Conservation (phyloP, 176 grass and related monocot species). For the Carex scoparia region DNA sequence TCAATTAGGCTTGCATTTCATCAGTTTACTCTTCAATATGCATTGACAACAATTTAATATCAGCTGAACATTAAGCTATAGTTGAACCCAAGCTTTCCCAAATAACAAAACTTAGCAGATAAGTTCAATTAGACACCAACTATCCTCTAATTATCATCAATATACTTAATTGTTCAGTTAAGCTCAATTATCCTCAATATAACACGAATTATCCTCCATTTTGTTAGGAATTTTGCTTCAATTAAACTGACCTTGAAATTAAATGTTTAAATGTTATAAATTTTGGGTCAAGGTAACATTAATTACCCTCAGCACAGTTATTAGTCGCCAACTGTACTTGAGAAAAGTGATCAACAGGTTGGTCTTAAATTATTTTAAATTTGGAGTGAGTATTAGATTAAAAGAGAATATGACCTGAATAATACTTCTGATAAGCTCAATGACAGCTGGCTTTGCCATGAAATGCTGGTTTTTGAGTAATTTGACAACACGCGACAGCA, state of each 20-base stretch:
- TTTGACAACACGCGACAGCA: constrained; percentile 77
- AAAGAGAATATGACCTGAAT: constrained; percentile 56
- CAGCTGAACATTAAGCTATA: not conserved
- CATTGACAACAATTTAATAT: not conserved
- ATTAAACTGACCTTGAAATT: not conserved
- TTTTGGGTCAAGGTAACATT: too few relatives aligned
- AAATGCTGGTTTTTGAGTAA: constrained; percentile 94
- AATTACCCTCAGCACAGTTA: too few relatives aligned
- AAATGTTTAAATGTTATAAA: not conserved
- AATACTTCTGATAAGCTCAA: constrained; percentile 95
- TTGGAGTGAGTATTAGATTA: not conserved
- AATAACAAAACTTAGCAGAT: not conserved
- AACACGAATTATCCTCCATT: not conserved
- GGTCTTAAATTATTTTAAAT: too few relatives aligned
- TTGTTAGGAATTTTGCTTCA: not conserved
- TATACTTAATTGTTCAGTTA: too few relatives aligned
- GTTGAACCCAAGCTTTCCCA: not conserved
- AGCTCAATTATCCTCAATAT: not conserved
- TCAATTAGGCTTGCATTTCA: not conserved
- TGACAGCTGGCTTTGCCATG: constrained; percentile 85
- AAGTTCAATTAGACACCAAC: not conserved
- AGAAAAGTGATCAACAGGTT: too few relatives aligned
- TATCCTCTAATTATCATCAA: too few relatives aligned
- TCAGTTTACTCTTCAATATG: not conserved
- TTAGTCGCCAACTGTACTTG: too few relatives aligned